phyloP scores from a whole-genome alignment of 169 alveolate species.

The Plasmodium adleri region DNA sequence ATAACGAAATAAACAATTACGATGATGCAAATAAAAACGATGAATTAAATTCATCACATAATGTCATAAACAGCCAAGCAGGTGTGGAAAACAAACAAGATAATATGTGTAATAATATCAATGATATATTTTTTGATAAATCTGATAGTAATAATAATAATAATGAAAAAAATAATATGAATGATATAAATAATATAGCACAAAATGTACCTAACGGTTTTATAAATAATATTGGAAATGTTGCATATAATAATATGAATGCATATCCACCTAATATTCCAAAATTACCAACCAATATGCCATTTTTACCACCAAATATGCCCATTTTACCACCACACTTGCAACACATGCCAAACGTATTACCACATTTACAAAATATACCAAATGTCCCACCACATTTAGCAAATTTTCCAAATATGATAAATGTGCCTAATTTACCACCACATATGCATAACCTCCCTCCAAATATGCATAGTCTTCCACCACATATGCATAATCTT shows the following conservation, averaged over 20 bases:
- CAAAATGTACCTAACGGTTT: conserved; percentile 16
- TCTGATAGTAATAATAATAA: neutral
- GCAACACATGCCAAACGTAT: conserved; percentile 3
- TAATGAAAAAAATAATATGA: neutral
- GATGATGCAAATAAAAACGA: conserved; percentile 5
- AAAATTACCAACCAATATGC: conserved; percentile 16
- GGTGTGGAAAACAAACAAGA: neutral
- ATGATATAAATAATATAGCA: neutral
- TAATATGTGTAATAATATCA: neutral
- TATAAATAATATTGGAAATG: too few relatives aligned
- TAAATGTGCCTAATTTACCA: conserved; percentile 34
- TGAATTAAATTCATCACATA: conserved; percentile 1
- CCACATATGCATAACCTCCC: conserved; percentile 26
- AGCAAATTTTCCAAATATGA: conserved; percentile 17
- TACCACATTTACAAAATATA: conserved; percentile 6
- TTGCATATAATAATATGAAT: neutral
- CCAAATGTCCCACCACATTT: conserved; percentile 1
- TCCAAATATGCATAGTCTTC: conserved; percentile 26
- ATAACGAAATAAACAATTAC: neutral
- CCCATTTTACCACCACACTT: conserved; percentile 25
- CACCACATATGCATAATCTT: conserved; percentile 45
- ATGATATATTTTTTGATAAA: neutral
- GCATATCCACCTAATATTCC: neutral
- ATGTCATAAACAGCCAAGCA: neutral
- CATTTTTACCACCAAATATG: conserved; percentile 31